Evolutionary conservation across 805 yeast species (phyloP).

Genomic region (Yamadazyma endophytica): DNA sequence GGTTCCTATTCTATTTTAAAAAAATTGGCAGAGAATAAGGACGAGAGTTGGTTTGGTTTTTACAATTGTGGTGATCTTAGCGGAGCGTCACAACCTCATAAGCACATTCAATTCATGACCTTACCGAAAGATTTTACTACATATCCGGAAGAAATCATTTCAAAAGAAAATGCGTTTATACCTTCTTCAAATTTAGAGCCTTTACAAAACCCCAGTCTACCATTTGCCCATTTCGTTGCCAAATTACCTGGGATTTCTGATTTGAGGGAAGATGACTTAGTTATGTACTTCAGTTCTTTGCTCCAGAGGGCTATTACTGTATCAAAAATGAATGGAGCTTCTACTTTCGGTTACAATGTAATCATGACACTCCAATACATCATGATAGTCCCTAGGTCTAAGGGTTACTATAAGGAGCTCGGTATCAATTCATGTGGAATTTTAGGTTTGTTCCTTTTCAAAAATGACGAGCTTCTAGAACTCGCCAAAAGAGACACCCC

Average conservation of each 20-base stretch:
- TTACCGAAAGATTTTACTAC: conserved; percentile 57
- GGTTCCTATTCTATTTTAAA: conserved; percentile 54
- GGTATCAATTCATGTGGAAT: conserved; percentile 81
- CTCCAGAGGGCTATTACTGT: conserved; percentile 69
- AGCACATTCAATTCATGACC: conserved; percentile 82
- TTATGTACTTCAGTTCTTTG: conserved; percentile 66
- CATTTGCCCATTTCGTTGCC: conserved; percentile 81
- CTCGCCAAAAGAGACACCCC: conserved; percentile 47
- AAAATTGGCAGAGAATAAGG: conserved; percentile 39
- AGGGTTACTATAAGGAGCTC: conserved; percentile 47
- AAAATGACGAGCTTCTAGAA: conserved; percentile 52
- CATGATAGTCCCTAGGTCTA: conserved; percentile 78
- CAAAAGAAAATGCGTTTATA: conserved; percentile 47
- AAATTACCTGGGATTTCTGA: conserved; percentile 45
- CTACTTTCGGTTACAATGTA: conserved; percentile 70
- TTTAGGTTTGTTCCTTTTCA: conserved; percentile 75
- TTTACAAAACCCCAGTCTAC: conserved; percentile 52
- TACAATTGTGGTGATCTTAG: conserved; percentile 84
- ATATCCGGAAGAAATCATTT: conserved; percentile 46
- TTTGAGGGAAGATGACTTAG: conserved; percentile 52
- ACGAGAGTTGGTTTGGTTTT: conserved; percentile 66
- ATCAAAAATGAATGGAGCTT: conserved; percentile 46
- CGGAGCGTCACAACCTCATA: conserved; percentile 95
- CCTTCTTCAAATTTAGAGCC: conserved; percentile 56
- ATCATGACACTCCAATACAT: conserved; percentile 80